These are phyloP conservation scores for Dittrichia graveolens DNA, from an alignment of 129 eudicot genomes.

Conservation along the genomic window DNA sequence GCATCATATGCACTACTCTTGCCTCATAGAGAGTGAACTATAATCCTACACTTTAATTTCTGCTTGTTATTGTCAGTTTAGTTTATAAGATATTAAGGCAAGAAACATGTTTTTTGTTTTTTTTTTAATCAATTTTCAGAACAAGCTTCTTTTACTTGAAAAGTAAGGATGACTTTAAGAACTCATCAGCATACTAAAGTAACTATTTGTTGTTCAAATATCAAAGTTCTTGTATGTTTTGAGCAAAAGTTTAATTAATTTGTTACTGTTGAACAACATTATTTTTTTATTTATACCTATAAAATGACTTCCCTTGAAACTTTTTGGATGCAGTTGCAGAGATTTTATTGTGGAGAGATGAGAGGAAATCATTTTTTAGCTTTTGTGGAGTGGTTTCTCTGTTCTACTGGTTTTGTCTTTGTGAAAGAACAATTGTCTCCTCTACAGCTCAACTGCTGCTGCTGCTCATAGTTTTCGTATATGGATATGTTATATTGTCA, in stretches of 20 bases:
- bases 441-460: slow-evolving; percentile 71
- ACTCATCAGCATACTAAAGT: too few species aligned
- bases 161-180: too few species aligned
- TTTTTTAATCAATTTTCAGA: too few species aligned
- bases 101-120: too few species aligned
- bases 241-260: not conserved
- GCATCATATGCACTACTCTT: too few species aligned
- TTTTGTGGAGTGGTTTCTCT: slow-evolving; percentile 54
- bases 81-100: too few species aligned
- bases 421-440: slow-evolving; percentile 66
- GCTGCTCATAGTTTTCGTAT: slow-evolving; percentile 42
- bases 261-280: not conserved
- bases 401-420: slow-evolving; percentile 78
- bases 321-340: slow-evolving; percentile 75
- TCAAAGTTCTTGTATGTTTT: not conserved
- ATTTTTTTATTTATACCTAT: slow-evolving; percentile 3
- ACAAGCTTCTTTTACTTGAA: too few species aligned
- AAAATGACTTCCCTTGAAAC: not conserved
- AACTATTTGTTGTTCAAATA: slow-evolving; percentile 6
- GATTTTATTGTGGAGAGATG: slow-evolving; percentile 91
- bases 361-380: slow-evolving; percentile 68
- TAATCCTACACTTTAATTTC: too few species aligned
- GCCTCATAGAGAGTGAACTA: too few species aligned
- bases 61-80: too few species aligned
- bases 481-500: slow-evolving; percentile 43